Conservation (phyloP, 208 protist genomes). For the Angomonas desouzai region DNA sequence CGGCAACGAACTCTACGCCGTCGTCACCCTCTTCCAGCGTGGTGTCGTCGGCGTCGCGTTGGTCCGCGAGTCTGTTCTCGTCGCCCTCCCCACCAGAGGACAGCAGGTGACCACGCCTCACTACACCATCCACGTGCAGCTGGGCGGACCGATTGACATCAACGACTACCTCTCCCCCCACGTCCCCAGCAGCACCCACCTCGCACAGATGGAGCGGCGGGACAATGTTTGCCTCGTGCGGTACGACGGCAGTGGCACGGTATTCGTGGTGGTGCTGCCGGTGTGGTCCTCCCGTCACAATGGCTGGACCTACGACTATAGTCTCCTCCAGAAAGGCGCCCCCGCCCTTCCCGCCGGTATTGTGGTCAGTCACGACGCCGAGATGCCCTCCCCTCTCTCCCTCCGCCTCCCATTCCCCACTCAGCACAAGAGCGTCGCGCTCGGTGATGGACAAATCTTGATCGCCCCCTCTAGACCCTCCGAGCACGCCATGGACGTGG, state of each 20-base stretch:
- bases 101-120: neutral
- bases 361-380: conserved; percentile 26
- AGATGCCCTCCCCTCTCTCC: conserved; percentile 45
- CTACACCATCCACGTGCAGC: conserved; percentile 25
- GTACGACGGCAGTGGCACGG: conserved; percentile 23
- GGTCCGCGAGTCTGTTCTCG: conserved; percentile 63
- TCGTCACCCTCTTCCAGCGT: conserved; percentile 45
- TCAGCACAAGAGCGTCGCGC: conserved; percentile 39
- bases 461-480: conserved; percentile 36
- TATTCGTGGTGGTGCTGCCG: conserved; percentile 61
- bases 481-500: conserved; percentile 3
- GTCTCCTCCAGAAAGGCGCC: neutral
- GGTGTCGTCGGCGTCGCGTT: conserved; percentile 44
- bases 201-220: conserved; percentile 28
- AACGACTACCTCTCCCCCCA: conserved; percentile 19
- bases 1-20: conserved; percentile 61
- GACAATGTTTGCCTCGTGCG: conserved; percentile 62
- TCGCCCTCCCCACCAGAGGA: conserved; percentile 26
- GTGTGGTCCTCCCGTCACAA: conserved; percentile 35
- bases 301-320: conserved; percentile 56
- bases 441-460: conserved; percentile 53
- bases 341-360: conserved; percentile 21
- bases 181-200: conserved; percentile 30
- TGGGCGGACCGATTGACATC: conserved; percentile 17
- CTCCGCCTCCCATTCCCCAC: conserved; percentile 67